Evolutionary conservation across 2,329 filamentous ascomycete species (phyloP).

Genomic region (Phoma sp.): DNA sequence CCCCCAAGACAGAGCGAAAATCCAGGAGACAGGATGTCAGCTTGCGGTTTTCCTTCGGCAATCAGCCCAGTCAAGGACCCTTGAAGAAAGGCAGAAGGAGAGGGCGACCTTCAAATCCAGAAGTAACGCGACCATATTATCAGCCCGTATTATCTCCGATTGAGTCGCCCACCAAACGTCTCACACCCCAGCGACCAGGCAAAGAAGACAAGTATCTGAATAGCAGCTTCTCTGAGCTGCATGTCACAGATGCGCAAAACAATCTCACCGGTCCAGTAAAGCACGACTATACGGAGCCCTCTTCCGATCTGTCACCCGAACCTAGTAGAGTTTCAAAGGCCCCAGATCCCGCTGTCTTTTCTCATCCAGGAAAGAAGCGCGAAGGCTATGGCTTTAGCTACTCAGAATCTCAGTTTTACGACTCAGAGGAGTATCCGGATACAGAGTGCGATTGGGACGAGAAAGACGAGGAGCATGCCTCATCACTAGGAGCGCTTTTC

Average conservation of each 20-base stretch:
- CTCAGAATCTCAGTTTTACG: conserved; percentile 26
- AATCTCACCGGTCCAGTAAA: conserved; percentile 9
- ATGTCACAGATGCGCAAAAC: conserved; percentile 10
- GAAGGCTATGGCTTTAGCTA: conserved; percentile 37
- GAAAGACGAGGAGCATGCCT: conserved; percentile 5
- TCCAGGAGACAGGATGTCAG: conserved; percentile 14
- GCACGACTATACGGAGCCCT: conserved; percentile 6
- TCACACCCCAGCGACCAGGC: background rate
- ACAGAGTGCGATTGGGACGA: conserved; percentile 26
- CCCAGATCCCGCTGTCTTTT: conserved; percentile 16
- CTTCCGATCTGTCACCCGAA: conserved; percentile 10
- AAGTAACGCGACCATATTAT: background rate
- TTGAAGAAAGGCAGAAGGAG: conserved; percentile 15
- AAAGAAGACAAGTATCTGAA: conserved; percentile 12
- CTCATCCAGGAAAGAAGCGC: conserved; percentile 25
- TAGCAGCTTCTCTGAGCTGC: conserved; percentile 14
- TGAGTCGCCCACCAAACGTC: conserved; percentile 10
- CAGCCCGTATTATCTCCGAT: conserved; percentile 5
- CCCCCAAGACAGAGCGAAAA: conserved; percentile 6
- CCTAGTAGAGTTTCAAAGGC: conserved; percentile 1
- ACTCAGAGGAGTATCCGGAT: conserved; percentile 33
- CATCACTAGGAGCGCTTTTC: background rate
- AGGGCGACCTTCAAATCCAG: conserved; percentile 1
- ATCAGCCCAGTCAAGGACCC: conserved; percentile 2
- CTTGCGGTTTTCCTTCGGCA: conserved; percentile 26